Base-by-base conservation (phyloP, 2,329 filamentous ascomycete genomes). In the Helicocarpus griseus region DNA sequence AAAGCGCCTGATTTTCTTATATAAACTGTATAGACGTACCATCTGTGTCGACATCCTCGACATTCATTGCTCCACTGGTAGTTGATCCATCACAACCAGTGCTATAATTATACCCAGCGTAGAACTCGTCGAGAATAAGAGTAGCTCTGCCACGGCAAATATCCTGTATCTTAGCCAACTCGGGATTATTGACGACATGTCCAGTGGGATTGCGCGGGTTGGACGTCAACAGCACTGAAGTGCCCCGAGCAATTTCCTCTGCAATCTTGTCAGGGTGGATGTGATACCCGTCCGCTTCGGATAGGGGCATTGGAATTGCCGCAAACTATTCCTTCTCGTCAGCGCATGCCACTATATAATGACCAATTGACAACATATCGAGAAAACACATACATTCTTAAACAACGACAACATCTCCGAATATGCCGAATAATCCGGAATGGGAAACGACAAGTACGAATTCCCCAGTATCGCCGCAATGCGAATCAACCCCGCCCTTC, bases 351-450 rank as follows among this genome's bases (percentile, higher is more conserved):
- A 36, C 19, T n/a, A 35, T 19, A 29, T n/a, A n/a, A n/a, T n/a
- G n/a, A n/a, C n/a, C n/a, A n/a, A n/a, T n/a, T n/a, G n/a, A n/a
- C n/a, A n/a, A n/a, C n/a, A n/a, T n/a, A n/a, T n/a, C n/a, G 24
- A 35, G 13, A n/a, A 45, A 41, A 6, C 11, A 61, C 66, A 53
- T 50, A 71, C 69, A 69, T 95, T 95, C 73, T 87, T 89, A 79
- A 97, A 96, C 53, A 96, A 75, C 53, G 85, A 89, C 73, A 96
- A 73, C 90, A 97, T 96, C 75, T 96, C 90, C 65, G 94, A 95
- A 76, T 97, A 97, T 2, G 91, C 91, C 2, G 90, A 95, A 73
- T 96, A 96, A 69, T 96, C 87, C 43, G 88, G 88, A 65, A 95
- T 87, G 71, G 95, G 95, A 78, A 96, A 96, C 39, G 86, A 88